Base-by-base conservation (phyloP, 257 asterid species). In the Lantana camara region DNA sequence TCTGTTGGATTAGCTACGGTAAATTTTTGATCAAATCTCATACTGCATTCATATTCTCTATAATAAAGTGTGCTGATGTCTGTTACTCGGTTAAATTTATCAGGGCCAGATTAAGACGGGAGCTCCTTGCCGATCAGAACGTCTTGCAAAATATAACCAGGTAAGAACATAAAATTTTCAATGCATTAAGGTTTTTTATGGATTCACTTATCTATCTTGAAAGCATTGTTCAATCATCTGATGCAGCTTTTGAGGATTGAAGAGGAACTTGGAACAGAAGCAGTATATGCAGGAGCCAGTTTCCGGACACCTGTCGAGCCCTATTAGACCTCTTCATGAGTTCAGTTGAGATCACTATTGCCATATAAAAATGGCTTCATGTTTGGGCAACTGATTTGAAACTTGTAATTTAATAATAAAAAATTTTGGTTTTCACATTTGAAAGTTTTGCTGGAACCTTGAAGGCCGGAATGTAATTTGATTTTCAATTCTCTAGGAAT, bases 21-120 rank as follows among this genome's bases (percentile, higher is more conserved):
- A 87, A n/a, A n/a, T 73, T 41, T 7, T 42, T 68, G 45, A 44
- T 17, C 12, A 38, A 34, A 5, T 47, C 34, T 8, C 14, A 30
- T 46, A 12, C 27, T 15, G 4, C 21, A 2, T 53, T 10, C 32
- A 2, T 34, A 34, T 29, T 27, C 14, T 42, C 30, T 22, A 6
- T 13, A 9, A 1, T 21, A 20, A 27, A 12, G 27, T 15, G 11
- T 14, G 53, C 64, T 66, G 64, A 77, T 50, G 41, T 41, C 47
- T 38, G 3, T 9, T 22, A 4, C 58, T 51, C 21, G 60, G 23
- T 4, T 48, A 67, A 51, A 27, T 58, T 56, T 64, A 34, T 59
- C 86, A 92, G 98, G 98, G 98, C 52, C 97, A 92, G 75, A 92
- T 92, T 57, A 92, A 92, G 88, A 92, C 98, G 1, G 98, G 98